Evolutionary conservation across 805 yeast genomes (phyloP).

Genomic region (Groenewaldozyma tartarivorans): DNA sequence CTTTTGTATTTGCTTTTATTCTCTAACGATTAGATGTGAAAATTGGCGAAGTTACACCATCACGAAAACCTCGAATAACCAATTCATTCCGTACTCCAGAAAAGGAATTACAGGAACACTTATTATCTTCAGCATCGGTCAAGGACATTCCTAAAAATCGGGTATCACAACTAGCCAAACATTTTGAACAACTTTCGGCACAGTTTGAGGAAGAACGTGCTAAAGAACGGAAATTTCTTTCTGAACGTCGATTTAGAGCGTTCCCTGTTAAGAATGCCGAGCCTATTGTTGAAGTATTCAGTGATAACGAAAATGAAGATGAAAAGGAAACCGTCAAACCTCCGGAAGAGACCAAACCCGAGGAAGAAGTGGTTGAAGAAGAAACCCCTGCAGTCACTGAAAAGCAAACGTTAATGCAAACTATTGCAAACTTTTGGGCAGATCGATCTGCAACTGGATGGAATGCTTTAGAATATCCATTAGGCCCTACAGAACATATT

Average conservation of each 20-base stretch:
- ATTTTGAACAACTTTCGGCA: conserved; percentile 66
- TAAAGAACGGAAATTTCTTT: conserved; percentile 55
- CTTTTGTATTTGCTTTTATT: not conserved
- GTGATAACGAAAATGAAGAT: conserved; percentile 82
- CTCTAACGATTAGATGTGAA: no score
- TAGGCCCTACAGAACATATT: conserved; percentile 72
- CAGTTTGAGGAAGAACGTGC: conserved; percentile 88
- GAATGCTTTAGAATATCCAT: conserved; percentile 85
- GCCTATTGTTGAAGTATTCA: conserved; percentile 86
- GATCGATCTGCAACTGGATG: conserved; percentile 92
- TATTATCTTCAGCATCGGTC: conserved; percentile 1
- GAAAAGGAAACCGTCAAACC: conserved; percentile 9
- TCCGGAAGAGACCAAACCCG: not conserved
- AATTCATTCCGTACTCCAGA: not conserved
- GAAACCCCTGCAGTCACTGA: conserved; percentile 36
- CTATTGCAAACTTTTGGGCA: conserved; percentile 91
- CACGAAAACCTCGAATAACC: not conserved
- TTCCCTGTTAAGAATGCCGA: conserved; percentile 61
- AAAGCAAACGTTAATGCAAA: conserved; percentile 66
- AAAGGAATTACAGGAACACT: conserved; percentile 3
- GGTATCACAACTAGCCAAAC: conserved; percentile 40
- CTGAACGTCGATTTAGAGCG: conserved; percentile 53
- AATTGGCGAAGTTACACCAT: not conserved
- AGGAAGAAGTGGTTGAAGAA: not conserved
- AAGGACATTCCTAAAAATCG: not conserved